Conservation (phyloP, 1,284 basidiomycete species). For the Puccinia polysora region DNA sequence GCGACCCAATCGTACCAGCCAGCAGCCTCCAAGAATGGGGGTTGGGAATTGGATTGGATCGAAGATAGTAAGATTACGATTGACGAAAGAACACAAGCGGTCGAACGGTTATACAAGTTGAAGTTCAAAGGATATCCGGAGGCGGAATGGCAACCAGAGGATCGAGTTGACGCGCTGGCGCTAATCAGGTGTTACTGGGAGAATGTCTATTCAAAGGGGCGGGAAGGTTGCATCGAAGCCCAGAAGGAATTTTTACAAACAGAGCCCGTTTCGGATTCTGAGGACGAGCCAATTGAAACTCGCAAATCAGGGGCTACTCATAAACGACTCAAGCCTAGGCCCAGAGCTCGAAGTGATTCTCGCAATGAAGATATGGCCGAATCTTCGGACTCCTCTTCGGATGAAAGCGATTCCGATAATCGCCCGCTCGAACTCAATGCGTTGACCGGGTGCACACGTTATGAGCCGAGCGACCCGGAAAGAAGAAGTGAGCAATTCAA, state of each 20-base stretch:
- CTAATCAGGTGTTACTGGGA: conserved; percentile 17
- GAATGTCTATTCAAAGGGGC: neutral
- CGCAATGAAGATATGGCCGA: neutral
- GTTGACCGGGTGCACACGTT: no score
- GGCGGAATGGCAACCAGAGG: conserved; percentile 1
- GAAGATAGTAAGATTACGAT: neutral
- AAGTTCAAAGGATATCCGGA: conserved; percentile 15
- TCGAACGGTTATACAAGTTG: neutral
- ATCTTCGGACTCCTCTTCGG: neutral
- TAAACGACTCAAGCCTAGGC: conserved; percentile 10
- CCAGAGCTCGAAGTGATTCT: neutral
- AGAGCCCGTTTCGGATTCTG: neutral
- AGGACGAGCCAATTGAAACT: neutral
- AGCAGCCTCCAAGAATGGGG: neutral
- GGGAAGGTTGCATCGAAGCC: neutral
- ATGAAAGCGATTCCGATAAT: neutral
- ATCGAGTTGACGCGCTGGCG: conserved; percentile 7
- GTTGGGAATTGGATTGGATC: conserved; percentile 23
- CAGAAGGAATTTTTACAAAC: neutral
- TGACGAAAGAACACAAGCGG: neutral
- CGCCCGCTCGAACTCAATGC: neutral
- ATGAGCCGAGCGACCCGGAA: neutral
- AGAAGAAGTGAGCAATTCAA: neutral
- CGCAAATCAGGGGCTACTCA: neutral
- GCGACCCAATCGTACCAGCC: neutral